These are phyloP conservation scores for Aspergillus ellipticus DNA, from an alignment of 495 filamentous ascomycete species.

Conservation along the genomic window DNA sequence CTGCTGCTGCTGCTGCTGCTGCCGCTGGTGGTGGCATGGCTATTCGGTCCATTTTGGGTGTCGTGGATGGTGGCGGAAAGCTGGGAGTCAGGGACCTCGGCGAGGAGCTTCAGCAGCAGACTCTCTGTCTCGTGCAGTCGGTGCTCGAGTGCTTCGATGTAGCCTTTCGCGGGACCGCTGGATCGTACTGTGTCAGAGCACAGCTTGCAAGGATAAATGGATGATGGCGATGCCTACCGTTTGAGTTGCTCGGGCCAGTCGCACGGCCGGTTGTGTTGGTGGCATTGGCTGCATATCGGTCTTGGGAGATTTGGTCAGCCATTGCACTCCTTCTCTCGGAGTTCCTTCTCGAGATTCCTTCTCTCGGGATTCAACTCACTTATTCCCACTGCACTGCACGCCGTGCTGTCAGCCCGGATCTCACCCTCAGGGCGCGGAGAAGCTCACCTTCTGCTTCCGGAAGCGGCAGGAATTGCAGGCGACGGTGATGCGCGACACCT, in stretches of 20 bases:
- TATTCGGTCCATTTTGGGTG: not conserved
- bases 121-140: conserved; percentile 37
- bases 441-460: conserved; percentile 39
- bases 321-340: too few species aligned
- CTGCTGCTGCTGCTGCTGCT: too few species aligned
- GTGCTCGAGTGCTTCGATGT: conserved; percentile 37
- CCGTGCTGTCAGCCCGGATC: not conserved
- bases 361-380: too few species aligned
- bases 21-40: too few species aligned
- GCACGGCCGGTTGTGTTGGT: conserved; percentile 32
- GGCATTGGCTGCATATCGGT: conserved; percentile 36
- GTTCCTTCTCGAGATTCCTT: too few species aligned
- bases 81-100: conserved; percentile 29
- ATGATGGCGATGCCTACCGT: conserved; percentile 19
- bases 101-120: conserved; percentile 28
- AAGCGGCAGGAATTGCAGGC: conserved; percentile 38
- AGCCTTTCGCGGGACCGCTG: conserved; percentile 40
- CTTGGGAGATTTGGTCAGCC: conserved; percentile 11
- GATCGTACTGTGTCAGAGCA: too few species aligned
- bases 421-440: too few species aligned
- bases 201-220: not conserved
- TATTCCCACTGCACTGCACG: conserved; percentile 36
- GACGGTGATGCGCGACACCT: conserved; percentile 29
- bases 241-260: conserved; percentile 40
- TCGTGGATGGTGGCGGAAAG: conserved; percentile 17